phyloP scores from a whole-genome alignment of 2,329 filamentous ascomycete species.

The Colletotrichum tamarilloi region DNA sequence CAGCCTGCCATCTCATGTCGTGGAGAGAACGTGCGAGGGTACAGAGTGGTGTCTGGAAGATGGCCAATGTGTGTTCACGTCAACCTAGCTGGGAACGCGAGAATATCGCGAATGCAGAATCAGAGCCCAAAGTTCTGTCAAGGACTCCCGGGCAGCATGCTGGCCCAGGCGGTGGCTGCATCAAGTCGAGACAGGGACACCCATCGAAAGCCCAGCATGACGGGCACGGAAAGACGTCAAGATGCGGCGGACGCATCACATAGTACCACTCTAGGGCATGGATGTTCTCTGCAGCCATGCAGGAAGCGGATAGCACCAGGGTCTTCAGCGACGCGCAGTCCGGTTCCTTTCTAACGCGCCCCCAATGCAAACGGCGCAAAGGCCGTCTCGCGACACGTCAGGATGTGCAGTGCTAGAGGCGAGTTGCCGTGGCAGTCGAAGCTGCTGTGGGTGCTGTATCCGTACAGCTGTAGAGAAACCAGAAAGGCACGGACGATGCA shows the following conservation, averaged over 20 bases:
- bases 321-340: not conserved
- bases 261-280: conserved; percentile 3
- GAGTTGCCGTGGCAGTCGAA: not conserved
- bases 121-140: not conserved
- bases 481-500: not conserved
- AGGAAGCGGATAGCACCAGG: conserved; percentile 8
- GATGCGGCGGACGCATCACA: conserved; percentile 4
- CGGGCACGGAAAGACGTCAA: conserved; percentile 10
- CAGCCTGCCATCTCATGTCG: conserved; percentile 21
- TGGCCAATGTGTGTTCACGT: too few species aligned
- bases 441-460: not conserved
- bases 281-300: not conserved
- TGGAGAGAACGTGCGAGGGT: not conserved
- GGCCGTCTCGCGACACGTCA: not conserved
- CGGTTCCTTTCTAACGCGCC: not conserved
- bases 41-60: not conserved
- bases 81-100: not conserved
- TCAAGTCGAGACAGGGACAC: conserved; percentile 22
- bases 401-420: not conserved
- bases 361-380: not conserved
- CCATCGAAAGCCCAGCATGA: conserved; percentile 18
- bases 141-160: conserved; percentile 12
- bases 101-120: not conserved
- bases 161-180: conserved; percentile 11
- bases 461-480: too few species aligned